phyloP scores from a whole-genome alignment of 306 rosid genomes.

The Prunus fruticosa region DNA sequence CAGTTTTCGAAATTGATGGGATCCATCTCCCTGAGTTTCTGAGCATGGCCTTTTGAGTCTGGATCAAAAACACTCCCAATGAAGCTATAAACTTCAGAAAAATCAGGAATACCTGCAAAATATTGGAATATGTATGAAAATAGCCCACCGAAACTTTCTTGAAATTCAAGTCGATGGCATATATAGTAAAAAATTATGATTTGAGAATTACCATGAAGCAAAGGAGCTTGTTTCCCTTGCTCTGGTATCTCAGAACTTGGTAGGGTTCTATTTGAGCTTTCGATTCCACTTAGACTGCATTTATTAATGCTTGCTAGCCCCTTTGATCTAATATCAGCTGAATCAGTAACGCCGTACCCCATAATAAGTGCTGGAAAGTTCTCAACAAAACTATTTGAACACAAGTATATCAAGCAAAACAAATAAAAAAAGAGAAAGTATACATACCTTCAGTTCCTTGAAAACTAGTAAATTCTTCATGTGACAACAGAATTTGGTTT shows the following conservation, averaged over 20 bases:
- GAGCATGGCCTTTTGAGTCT: slow-evolving; percentile 61
- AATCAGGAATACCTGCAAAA: slow-evolving; percentile 75
- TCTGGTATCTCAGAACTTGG: slow-evolving; percentile 42
- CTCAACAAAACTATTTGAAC: slow-evolving; percentile 26
- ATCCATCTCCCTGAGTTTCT: slow-evolving; percentile 92
- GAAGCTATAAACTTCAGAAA: slow-evolving; percentile 85
- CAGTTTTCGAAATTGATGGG: slow-evolving; percentile 93
- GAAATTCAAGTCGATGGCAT: slow-evolving; percentile 10
- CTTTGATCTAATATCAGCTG: slow-evolving; percentile 82
- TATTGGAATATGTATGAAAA: slow-evolving; percentile 7
- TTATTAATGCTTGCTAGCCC: slow-evolving; percentile 47
- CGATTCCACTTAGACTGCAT: slow-evolving; percentile 46
- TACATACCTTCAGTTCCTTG: slow-evolving; percentile 60
- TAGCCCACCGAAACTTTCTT: slow-evolving; percentile 5
- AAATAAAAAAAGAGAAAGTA: slow-evolving; percentile 11
- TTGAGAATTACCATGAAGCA: slow-evolving; percentile 53
- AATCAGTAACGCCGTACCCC: slow-evolving; percentile 49
- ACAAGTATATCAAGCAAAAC: slow-evolving; percentile 9
- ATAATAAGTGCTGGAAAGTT: slow-evolving; percentile 49
- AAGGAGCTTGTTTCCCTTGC: slow-evolving; percentile 54
- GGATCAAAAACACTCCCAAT: slow-evolving; percentile 95
- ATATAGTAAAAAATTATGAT: background rate
- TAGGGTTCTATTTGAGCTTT: slow-evolving; percentile 38
- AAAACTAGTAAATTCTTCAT: slow-evolving; percentile 49
- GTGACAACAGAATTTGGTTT: slow-evolving; percentile 30